These are phyloP conservation scores for Mortierella sp. DNA, from an alignment of 371 early-diverging fungal species.

Conservation along the genomic window DNA sequence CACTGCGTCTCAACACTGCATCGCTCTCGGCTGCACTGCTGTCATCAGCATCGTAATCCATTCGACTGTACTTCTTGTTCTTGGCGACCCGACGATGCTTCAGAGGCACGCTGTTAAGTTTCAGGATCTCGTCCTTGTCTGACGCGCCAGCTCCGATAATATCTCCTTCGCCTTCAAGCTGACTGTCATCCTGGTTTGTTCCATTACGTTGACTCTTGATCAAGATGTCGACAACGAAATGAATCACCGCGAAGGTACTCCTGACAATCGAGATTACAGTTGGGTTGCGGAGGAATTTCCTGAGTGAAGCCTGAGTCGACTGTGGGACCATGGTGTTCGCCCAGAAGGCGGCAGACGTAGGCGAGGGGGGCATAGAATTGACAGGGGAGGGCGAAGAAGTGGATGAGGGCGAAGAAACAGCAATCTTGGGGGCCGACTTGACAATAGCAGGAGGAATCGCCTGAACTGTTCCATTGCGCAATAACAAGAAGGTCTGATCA, in stretches of 20 bases:
- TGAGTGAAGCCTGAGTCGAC: conserved; percentile 46
- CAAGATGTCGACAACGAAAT: conserved; percentile 53
- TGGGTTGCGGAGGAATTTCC: conserved; percentile 51
- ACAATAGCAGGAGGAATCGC: conserved; percentile 16
- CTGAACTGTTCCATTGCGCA: conserved; percentile 69
- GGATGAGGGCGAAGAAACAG: conserved; percentile 4
- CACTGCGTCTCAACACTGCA: conserved; percentile 25
- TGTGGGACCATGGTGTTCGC: conserved; percentile 47
- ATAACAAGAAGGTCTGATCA: conserved; percentile 68
- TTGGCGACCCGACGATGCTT: conserved; percentile 13
- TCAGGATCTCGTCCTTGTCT: conserved; percentile 32
- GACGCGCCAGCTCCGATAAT: neutral
- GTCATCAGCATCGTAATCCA: conserved; percentile 49
- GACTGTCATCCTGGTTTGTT: conserved; percentile 36
- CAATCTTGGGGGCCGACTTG: conserved; percentile 18
- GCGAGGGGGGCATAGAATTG: conserved; percentile 24
- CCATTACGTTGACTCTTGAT: conserved; percentile 57
- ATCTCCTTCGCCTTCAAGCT: conserved; percentile 5
- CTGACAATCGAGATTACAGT: conserved; percentile 43
- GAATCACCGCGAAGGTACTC: conserved; percentile 44
- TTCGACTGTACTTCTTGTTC: conserved; percentile 18
- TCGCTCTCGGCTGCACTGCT: conserved; percentile 49
- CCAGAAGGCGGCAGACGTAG: conserved; percentile 43
- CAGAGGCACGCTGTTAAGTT: conserved; percentile 24
- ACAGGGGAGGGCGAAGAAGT: conserved; percentile 17